Percentiles rank a stretch among this genome's conserved stretches.
phyloP scores from a whole-genome alignment of 2,329 filamentous ascomycete genomes.

The Aspergillus ochraceoroseus region DNA sequence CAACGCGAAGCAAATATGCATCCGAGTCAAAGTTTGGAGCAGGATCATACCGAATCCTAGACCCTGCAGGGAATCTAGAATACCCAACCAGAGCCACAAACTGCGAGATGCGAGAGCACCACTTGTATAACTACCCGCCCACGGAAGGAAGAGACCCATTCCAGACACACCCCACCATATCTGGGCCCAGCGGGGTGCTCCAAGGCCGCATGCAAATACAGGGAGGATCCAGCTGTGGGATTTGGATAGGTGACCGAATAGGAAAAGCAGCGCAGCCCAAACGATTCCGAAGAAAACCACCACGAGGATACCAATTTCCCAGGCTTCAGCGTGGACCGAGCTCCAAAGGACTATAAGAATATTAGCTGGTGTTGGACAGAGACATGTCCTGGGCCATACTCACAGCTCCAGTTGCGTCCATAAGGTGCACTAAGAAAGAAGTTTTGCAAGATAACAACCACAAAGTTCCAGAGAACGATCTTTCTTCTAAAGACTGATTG shows the following conservation, averaged over 20 bases:
- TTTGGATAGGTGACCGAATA: conserved; percentile 54
- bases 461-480: conserved; percentile 63
- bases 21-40: conserved; percentile 59
- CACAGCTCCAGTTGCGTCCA: conserved; percentile 61
- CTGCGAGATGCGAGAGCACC: conserved; percentile 54
- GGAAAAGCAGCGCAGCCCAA: conserved; percentile 47
- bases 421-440: conserved; percentile 63
- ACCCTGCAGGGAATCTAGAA: conserved; percentile 61
- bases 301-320: conserved; percentile 53
- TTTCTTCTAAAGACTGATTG: conserved; percentile 57
- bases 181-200: conserved; percentile 61
- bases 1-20: conserved; percentile 61
- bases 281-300: conserved; percentile 49
- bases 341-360: conserved; percentile 51
- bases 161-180: conserved; percentile 62
- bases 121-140: conserved; percentile 53
- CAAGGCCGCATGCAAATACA: conserved; percentile 62
- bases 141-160: conserved; percentile 59
- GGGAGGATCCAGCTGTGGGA: conserved; percentile 63
- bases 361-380: conserved; percentile 6
- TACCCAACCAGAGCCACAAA: conserved; percentile 64
- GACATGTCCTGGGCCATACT: conserved; percentile 12
- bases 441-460: conserved; percentile 60
- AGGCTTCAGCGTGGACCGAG: conserved; percentile 52
- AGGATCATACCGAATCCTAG: conserved; percentile 65